A percentile compares a stretch with the other conserved stretches of the same genome.
Conservation (phyloP, 2,329 filamentous ascomycete species). For the Cytospora chrysosperma region DNA sequence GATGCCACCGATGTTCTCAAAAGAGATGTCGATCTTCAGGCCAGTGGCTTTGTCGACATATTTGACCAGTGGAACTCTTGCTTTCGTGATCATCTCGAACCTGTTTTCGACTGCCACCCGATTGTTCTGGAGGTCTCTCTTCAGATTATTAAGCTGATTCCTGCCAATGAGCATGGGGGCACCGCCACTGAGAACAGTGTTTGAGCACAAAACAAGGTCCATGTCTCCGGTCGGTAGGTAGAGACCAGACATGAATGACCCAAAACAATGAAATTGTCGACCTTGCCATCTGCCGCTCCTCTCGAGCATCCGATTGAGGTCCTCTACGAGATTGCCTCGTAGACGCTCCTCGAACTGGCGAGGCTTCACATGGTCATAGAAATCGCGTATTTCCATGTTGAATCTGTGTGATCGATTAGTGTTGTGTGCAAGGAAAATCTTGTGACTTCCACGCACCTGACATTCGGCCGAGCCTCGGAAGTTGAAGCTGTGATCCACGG, state of each 20-base stretch:
- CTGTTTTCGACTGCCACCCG: slow-evolving; percentile 57
- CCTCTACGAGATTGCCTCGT: slow-evolving; percentile 68
- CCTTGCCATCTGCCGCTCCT: slow-evolving; percentile 4
- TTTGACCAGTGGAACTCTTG: slow-evolving; percentile 90
- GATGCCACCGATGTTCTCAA: slow-evolving; percentile 85
- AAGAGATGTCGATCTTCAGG: slow-evolving; percentile 87
- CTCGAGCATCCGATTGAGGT: slow-evolving; percentile 61
- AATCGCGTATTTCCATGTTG: slow-evolving; percentile 87
- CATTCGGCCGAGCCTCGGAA: slow-evolving; percentile 41
- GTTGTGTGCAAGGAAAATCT: slow-evolving; percentile 15
- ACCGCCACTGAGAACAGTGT: slow-evolving; percentile 55
- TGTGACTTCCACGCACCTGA: slow-evolving; percentile 10
- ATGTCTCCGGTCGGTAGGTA: slow-evolving; percentile 78
- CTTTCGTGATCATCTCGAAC: slow-evolving; percentile 67
- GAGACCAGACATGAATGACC: slow-evolving; percentile 87
- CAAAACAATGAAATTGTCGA: slow-evolving; percentile 70
- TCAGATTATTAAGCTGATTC: slow-evolving; percentile 49
- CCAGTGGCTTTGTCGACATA: slow-evolving; percentile 77
- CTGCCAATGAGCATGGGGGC: slow-evolving; percentile 43
- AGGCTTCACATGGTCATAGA: slow-evolving; percentile 82
- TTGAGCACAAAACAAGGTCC: slow-evolving; percentile 79
- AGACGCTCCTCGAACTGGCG: slow-evolving; percentile 73
- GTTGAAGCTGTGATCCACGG: slow-evolving; percentile 66
- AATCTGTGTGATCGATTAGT: slow-evolving; percentile 51
- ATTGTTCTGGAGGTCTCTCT: slow-evolving; percentile 55